A percentile compares a stretch with the other conserved stretches of the same genome.
These are phyloP conservation scores for Persicaria tinctoria DNA, from an alignment of 148 eudicot genomes.

Conservation along the genomic window DNA sequence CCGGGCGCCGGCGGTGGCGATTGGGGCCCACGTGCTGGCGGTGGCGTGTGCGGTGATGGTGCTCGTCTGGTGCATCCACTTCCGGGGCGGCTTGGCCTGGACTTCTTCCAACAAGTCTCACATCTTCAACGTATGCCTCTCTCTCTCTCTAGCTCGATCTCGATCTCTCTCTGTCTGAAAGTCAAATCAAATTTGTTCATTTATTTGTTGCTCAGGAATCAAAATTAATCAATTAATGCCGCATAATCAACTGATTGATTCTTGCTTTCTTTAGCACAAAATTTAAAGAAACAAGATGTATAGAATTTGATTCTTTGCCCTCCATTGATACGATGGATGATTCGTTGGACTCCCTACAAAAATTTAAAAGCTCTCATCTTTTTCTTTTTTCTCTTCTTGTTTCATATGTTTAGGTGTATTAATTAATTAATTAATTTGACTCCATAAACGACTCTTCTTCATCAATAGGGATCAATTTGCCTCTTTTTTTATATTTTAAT, in stretches of 20 bases:
- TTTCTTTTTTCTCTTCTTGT: too few species aligned
- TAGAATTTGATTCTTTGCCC: too few species aligned
- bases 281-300: too few species aligned
- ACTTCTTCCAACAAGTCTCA: constrained; percentile 58
- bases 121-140: constrained; percentile 59
- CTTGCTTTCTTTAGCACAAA: too few species aligned
- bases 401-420: background rate
- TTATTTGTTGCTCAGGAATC: too few species aligned
- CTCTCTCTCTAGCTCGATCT: too few species aligned
- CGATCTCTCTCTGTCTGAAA: background rate
- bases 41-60: constrained; percentile 62
- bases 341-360: too few species aligned
- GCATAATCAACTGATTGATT: too few species aligned
- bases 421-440: background rate
- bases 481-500: background rate
- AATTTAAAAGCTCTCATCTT: too few species aligned
- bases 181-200: background rate
- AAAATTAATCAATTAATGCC: too few species aligned
- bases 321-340: too few species aligned
- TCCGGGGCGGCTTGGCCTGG: constrained; percentile 89
- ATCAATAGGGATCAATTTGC: background rate
- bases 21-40: constrained; percentile 50
- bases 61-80: constrained; percentile 54
- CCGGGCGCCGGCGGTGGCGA: constrained; percentile 43
- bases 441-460: background rate